Evolutionary conservation across 2,329 filamentous ascomycete genomes (phyloP).

Genomic region (Diplodia sapinea): DNA sequence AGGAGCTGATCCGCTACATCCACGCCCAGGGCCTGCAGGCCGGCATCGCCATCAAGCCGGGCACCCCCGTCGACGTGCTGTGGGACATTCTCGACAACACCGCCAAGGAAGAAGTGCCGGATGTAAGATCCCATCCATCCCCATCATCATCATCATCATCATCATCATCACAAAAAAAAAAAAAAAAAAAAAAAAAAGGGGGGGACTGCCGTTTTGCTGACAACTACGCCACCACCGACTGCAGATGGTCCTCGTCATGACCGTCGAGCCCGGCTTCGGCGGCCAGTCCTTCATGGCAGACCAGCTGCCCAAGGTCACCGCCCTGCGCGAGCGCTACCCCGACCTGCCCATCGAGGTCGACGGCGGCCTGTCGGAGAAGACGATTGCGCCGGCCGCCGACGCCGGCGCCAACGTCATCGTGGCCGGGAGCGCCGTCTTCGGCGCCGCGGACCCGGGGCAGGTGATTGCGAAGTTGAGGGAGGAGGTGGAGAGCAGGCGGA

Average conservation of each 20-base stretch:
- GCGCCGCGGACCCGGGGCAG: slow-evolving; percentile 80
- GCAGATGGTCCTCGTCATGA: slow-evolving; percentile 99
- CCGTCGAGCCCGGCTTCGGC: slow-evolving; percentile 94
- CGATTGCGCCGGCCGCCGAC: slow-evolving; percentile 91
- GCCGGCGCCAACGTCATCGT: slow-evolving; percentile 98
- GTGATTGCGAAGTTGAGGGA: slow-evolving; percentile 83
- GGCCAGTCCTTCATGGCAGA: slow-evolving; percentile 98
- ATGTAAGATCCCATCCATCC: slow-evolving; percentile 58
- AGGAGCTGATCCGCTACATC: slow-evolving; percentile 86
- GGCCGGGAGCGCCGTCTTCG: slow-evolving; percentile 93
- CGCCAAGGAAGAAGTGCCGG: slow-evolving; percentile 77
- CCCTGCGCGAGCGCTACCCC: slow-evolving; percentile 82
- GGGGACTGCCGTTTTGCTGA: too few species aligned
- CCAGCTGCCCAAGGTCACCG: slow-evolving; percentile 90
- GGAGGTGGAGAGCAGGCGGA: slow-evolving; percentile 70
- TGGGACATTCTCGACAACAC: slow-evolving; percentile 84
- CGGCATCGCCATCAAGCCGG: slow-evolving; percentile 94
- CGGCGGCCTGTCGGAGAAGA: slow-evolving; percentile 84
- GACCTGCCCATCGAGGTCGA: slow-evolving; percentile 97
- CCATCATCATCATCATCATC: too few species aligned
- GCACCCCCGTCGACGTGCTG: slow-evolving; percentile 86
- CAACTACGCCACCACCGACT: neutral
- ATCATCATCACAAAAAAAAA: too few species aligned
- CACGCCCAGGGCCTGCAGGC: slow-evolving; percentile 87
- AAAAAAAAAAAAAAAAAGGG: too few species aligned